phyloP scores from a whole-genome alignment of 352 stramenopile species.

The Phytophthora litchii region DNA sequence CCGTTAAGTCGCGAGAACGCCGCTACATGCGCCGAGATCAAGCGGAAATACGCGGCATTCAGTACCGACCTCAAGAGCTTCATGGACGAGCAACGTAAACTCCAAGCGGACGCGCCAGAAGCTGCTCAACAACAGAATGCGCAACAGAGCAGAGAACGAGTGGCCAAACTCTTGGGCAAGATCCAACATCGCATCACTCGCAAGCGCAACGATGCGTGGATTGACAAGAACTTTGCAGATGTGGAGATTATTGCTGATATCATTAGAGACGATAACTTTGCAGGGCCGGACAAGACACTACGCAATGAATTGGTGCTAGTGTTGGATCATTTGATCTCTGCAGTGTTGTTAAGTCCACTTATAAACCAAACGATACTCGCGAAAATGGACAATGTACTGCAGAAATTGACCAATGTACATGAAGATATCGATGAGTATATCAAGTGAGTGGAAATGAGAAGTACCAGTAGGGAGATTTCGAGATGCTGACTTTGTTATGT shows the following conservation, averaged over 20 bases:
- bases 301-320: slow-evolving; percentile 66
- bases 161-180: slow-evolving; percentile 53
- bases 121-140: slow-evolving; percentile 25
- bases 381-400: slow-evolving; percentile 49
- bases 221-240: slow-evolving; percentile 64
- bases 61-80: slow-evolving; percentile 52
- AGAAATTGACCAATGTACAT: slow-evolving; percentile 41
- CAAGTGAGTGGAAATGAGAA: slow-evolving; percentile 30
- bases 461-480: background rate
- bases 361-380: slow-evolving; percentile 37
- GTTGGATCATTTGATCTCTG: slow-evolving; percentile 74
- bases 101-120: slow-evolving; percentile 42
- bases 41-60: slow-evolving; percentile 60
- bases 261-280: slow-evolving; percentile 35
- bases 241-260: slow-evolving; percentile 46
- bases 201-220: slow-evolving; percentile 67
- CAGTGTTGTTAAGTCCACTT: slow-evolving; percentile 60
- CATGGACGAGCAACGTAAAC: slow-evolving; percentile 63
- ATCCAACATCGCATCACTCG: slow-evolving; percentile 72
- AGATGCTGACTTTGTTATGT: slow-evolving; percentile 7
- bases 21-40: slow-evolving; percentile 53
- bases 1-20: slow-evolving; percentile 64
- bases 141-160: slow-evolving; percentile 35
- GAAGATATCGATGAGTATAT: slow-evolving; percentile 70
- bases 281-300: slow-evolving; percentile 43